These are phyloP conservation scores for Xylogone sp. DNA, from an alignment of 2,329 filamentous ascomycete genomes.

Conservation along the genomic window DNA sequence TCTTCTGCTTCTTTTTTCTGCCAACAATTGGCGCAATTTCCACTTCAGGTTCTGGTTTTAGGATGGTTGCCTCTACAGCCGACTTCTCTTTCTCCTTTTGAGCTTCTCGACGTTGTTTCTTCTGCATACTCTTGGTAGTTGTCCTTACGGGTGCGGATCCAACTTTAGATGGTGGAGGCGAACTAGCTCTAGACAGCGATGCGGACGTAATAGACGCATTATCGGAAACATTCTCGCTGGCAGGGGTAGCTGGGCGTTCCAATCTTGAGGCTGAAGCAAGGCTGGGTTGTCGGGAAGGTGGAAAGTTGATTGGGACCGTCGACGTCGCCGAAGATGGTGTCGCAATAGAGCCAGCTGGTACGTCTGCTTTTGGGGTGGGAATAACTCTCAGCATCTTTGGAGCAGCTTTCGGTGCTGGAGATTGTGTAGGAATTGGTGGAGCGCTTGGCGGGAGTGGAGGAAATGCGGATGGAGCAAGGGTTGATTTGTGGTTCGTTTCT, in stretches of 20 bases:
- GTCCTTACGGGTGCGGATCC: slow-evolving; percentile 65
- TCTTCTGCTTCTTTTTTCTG: slow-evolving; percentile 83
- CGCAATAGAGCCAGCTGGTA: slow-evolving; percentile 33
- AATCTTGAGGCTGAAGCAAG: slow-evolving; percentile 39
- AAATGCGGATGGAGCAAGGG: slow-evolving; percentile 36
- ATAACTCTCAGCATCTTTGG: slow-evolving; percentile 68
- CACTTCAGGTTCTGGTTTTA: slow-evolving; percentile 34
- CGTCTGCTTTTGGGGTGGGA: slow-evolving; percentile 61
- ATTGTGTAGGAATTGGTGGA: slow-evolving; percentile 47
- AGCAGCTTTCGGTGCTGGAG: slow-evolving; percentile 46
- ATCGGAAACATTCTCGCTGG: slow-evolving; percentile 72
- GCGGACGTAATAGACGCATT: slow-evolving; percentile 71
- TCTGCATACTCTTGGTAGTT: slow-evolving; percentile 75
- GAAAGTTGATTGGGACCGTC: slow-evolving; percentile 33
- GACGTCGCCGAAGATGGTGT: slow-evolving; percentile 29
- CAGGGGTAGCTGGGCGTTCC: slow-evolving; percentile 66
- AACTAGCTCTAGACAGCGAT: slow-evolving; percentile 68
- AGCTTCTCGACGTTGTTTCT: slow-evolving; percentile 69
- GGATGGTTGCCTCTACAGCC: slow-evolving; percentile 49
- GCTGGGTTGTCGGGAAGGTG: slow-evolving; percentile 47
- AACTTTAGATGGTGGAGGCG: slow-evolving; percentile 63
- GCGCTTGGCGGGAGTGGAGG: slow-evolving; percentile 46
- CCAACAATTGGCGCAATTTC: slow-evolving; percentile 68
- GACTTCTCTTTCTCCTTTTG: slow-evolving; percentile 58
- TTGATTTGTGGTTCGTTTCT: slow-evolving; percentile 15